A percentile compares a stretch with the other conserved stretches of the same genome.
phyloP scores from a whole-genome alignment of 1,284 basidiomycete species.

The Mrakiaceae sp. region DNA sequence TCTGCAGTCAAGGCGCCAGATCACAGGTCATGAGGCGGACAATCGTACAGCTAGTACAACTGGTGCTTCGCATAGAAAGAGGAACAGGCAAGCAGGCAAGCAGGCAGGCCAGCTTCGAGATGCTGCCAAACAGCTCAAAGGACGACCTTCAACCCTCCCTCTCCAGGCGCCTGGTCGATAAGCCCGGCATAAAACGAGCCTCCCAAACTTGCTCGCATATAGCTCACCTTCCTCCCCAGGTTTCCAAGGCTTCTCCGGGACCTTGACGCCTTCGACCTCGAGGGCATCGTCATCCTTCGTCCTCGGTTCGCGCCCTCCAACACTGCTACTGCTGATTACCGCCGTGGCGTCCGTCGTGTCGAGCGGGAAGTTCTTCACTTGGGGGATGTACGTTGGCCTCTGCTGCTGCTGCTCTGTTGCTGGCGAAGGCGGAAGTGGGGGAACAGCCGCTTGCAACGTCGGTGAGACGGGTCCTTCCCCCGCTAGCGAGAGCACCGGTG shows the following conservation, averaged over 20 bases:
- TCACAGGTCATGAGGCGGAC: no score
- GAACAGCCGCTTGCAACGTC: no score
- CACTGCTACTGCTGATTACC: neutral
- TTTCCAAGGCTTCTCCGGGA: conserved; percentile 1
- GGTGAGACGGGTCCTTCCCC: neutral
- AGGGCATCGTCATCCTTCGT: neutral
- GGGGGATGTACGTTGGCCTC: neutral
- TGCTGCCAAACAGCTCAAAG: no score
- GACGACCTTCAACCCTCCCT: no score
- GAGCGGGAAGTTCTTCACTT: no score
- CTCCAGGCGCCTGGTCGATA: no score
- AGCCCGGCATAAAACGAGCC: no score
- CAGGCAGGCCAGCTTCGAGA: neutral
- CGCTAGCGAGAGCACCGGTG: neutral
- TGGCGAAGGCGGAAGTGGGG: neutral
- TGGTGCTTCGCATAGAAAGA: neutral
- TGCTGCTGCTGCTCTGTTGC: neutral
- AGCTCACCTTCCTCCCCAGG: conserved; percentile 10
- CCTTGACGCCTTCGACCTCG: conserved; percentile 5
- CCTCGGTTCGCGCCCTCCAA: neutral
- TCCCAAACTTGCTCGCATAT: no score
- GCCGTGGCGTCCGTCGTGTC: neutral
- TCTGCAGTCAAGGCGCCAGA: no score
- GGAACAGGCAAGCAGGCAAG: neutral
- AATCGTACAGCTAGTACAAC: no score